Evolutionary conservation across 352 stramenopile species (phyloP).

Genomic region (Phytophthora aleatoria): DNA sequence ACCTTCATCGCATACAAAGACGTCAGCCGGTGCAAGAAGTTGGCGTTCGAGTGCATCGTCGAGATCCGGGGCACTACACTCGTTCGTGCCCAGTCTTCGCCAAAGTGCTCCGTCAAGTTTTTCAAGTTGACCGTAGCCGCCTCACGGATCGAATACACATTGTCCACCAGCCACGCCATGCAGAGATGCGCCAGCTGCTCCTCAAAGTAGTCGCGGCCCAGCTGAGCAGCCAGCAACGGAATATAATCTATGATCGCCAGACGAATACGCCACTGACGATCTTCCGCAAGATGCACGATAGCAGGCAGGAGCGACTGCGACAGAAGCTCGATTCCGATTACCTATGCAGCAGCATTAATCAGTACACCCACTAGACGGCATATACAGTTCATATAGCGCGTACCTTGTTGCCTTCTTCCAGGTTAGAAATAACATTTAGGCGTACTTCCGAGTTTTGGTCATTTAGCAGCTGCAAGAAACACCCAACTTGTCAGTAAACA

Average conservation of each 20-base stretch:
- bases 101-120: constrained; percentile 94
- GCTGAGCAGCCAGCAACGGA: constrained; percentile 94
- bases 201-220: constrained; percentile 97
- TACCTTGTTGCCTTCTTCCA: constrained; percentile 95
- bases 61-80: constrained; percentile 95
- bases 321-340: constrained; percentile 97
- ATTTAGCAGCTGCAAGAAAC: constrained; percentile 85
- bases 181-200: constrained; percentile 95
- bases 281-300: constrained; percentile 97
- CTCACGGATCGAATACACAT: constrained; percentile 97
- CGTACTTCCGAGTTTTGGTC: constrained; percentile 98
- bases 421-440: constrained; percentile 98
- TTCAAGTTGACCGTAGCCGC: constrained; percentile 97
- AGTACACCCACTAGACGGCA: constrained; percentile 9
- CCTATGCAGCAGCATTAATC: constrained; percentile 39
- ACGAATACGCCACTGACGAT: constrained; percentile 98
- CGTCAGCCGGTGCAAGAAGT: constrained; percentile 95
- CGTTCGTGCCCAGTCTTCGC: constrained; percentile 93
- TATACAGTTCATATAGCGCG: constrained; percentile 2
- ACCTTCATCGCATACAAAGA: constrained; percentile 90
- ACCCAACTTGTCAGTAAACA: constrained; percentile 2
- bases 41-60: constrained; percentile 93
- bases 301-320: constrained; percentile 96
- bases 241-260: constrained; percentile 99
- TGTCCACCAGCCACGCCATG: constrained; percentile 97